A percentile compares a stretch with the other conserved stretches of the same genome.
Conservation (phyloP, 1,284 basidiomycete species). For the Entoloma clypeatum region DNA sequence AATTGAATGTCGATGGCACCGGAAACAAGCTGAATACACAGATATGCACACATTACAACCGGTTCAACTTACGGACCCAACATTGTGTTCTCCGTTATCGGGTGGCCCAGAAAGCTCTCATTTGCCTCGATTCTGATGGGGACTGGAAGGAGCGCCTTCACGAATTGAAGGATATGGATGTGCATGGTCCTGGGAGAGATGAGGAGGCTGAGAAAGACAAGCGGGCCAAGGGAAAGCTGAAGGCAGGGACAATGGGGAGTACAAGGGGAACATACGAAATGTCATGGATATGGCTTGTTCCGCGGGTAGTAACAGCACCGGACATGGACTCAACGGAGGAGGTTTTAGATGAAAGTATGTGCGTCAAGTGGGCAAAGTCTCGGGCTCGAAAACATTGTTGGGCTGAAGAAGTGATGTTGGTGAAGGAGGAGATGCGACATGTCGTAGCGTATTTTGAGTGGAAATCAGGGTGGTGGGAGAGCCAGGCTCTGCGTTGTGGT, state of each 20-base stretch:
- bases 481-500: background rate
- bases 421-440: slow-evolving; percentile 16
- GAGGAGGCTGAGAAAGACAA: background rate
- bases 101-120: background rate
- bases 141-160: slow-evolving; percentile 1
- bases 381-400: slow-evolving; percentile 12
- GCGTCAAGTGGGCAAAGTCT: slow-evolving; percentile 15
- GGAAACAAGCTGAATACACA: slow-evolving; percentile 15
- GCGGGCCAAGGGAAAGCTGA: background rate
- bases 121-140: background rate
- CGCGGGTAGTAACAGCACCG: background rate
- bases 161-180: background rate
- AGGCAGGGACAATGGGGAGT: no score
- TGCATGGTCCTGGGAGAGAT: slow-evolving; percentile 4
- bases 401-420: slow-evolving; percentile 12
- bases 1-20: slow-evolving; percentile 12
- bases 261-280: no score
- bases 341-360: slow-evolving; percentile 8
- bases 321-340: background rate
- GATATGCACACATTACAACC: slow-evolving; percentile 11
- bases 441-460: slow-evolving; percentile 11
- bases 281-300: slow-evolving; percentile 7
- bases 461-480: slow-evolving; percentile 13
- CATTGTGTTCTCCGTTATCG: background rate
- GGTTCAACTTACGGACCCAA: background rate